Percentiles rank a stretch among this genome's conserved stretches.
phyloP scores from a whole-genome alignment of 192 early-diverging fungal genomes.

The Entomortierella parvispora region DNA sequence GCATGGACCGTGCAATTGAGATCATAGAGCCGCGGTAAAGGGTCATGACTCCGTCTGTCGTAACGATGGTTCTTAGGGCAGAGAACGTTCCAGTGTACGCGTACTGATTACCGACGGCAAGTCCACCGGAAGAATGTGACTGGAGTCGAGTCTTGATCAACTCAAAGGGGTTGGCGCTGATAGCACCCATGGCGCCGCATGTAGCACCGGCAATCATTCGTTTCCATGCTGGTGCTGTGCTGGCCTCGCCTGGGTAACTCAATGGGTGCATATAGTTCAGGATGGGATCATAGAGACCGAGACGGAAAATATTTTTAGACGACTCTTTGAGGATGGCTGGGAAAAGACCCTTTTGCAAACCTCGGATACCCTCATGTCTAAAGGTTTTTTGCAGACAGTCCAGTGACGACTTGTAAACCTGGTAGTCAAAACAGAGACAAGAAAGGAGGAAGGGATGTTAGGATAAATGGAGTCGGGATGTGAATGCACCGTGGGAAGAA shows the following conservation, averaged over 20 bases:
- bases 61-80: slow-evolving; percentile 62
- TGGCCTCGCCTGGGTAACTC: slow-evolving; percentile 49
- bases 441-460: background rate
- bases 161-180: slow-evolving; percentile 81
- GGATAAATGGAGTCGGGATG: background rate
- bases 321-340: slow-evolving; percentile 78
- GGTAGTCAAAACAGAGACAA: background rate
- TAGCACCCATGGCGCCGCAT: slow-evolving; percentile 80
- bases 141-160: slow-evolving; percentile 80
- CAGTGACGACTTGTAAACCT: slow-evolving; percentile 72
- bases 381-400: slow-evolving; percentile 76
- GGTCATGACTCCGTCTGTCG: slow-evolving; percentile 61
- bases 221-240: slow-evolving; percentile 75
- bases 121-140: slow-evolving; percentile 57
- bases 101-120: slow-evolving; percentile 78
- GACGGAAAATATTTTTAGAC: slow-evolving; percentile 79
- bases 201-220: slow-evolving; percentile 77
- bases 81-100: slow-evolving; percentile 67
- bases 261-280: slow-evolving; percentile 67
- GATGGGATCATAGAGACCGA: slow-evolving; percentile 78
- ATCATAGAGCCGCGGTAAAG: slow-evolving; percentile 77
- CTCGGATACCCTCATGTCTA: slow-evolving; percentile 70
- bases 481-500: background rate
- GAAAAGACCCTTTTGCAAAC: slow-evolving; percentile 76
- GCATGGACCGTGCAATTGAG: slow-evolving; percentile 70